phyloP scores from a whole-genome alignment of 148 eudicot genomes.

The Chenopodium formosanum region DNA sequence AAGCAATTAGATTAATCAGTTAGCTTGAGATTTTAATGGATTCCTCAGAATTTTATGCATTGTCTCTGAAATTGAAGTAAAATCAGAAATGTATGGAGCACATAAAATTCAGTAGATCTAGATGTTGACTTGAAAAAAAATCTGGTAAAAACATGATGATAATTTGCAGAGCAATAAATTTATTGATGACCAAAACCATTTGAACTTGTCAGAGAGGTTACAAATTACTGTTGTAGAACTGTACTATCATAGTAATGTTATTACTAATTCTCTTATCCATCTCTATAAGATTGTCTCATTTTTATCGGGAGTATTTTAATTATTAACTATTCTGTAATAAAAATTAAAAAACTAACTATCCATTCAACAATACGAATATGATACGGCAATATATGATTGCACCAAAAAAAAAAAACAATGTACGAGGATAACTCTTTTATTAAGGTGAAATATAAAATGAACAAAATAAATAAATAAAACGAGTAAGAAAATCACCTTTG shows the following conservation, averaged over 20 bases:
- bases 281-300: too few species aligned
- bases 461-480: too few species aligned
- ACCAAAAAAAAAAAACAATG: too few species aligned
- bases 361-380: too few species aligned
- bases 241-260: slow-evolving; percentile 1
- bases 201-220: slow-evolving; percentile 6
- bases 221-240: background rate
- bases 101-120: slow-evolving; percentile 7
- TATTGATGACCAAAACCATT: slow-evolving; percentile 6
- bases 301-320: too few species aligned
- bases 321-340: too few species aligned
- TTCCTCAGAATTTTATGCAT: slow-evolving; percentile 8
- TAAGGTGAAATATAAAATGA: too few species aligned
- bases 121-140: slow-evolving; percentile 23
- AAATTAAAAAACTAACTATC: too few species aligned
- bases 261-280: too few species aligned
- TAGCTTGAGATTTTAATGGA: background rate
- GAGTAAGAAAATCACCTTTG: too few species aligned
- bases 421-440: too few species aligned
- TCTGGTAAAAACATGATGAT: slow-evolving; percentile 10
- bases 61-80: slow-evolving; percentile 4
- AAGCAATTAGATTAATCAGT: background rate
- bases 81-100: background rate
- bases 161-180: slow-evolving; percentile 8
- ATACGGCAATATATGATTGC: too few species aligned